Conservation (phyloP, 306 rosid species). For the Sesbania bispinosa region DNA sequence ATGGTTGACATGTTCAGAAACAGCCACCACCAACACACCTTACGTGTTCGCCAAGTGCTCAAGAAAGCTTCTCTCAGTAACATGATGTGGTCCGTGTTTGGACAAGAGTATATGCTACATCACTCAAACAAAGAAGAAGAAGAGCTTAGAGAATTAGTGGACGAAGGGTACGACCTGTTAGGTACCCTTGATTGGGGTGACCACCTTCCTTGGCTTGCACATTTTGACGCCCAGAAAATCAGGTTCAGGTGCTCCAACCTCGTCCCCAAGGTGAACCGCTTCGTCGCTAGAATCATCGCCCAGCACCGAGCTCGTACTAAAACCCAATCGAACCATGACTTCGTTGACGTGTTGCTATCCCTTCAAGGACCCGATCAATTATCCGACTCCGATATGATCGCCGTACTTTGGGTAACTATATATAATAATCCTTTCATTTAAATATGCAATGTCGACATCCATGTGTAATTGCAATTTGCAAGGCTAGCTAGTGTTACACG, state of each 20-base stretch:
- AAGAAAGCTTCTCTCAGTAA: slow-evolving; percentile 63
- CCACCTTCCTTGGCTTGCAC: slow-evolving; percentile 67
- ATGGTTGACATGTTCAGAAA: slow-evolving; percentile 30
- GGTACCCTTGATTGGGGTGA: slow-evolving; percentile 88
- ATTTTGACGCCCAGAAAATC: slow-evolving; percentile 65
- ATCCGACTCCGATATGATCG: slow-evolving; percentile 80
- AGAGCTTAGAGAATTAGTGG: slow-evolving; percentile 55
- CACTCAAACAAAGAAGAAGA: slow-evolving; percentile 12
- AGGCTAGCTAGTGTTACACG: no score
- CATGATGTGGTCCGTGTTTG: slow-evolving; percentile 92
- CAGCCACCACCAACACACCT: no score
- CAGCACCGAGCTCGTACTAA: slow-evolving; percentile 51
- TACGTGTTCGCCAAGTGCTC: slow-evolving; percentile 43
- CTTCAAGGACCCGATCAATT: slow-evolving; percentile 68
- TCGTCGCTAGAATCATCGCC: slow-evolving; percentile 54
- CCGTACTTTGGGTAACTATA: slow-evolving; percentile 99
- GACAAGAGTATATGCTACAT: slow-evolving; percentile 40
- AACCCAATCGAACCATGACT: slow-evolving; percentile 40
- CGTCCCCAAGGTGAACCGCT: slow-evolving; percentile 73
- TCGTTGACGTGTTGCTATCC: slow-evolving; percentile 81
- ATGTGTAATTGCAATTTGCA: no score
- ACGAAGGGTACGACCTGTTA: slow-evolving; percentile 74
- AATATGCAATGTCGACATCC: no score
- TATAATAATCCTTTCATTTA: no score
- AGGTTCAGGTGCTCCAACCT: slow-evolving; percentile 63